Percentiles rank a stretch among this genome's conserved stretches.
These are phyloP conservation scores for Diplodia scrobiculata DNA, from an alignment of 2,329 filamentous ascomycete species.

Conservation along the genomic window DNA sequence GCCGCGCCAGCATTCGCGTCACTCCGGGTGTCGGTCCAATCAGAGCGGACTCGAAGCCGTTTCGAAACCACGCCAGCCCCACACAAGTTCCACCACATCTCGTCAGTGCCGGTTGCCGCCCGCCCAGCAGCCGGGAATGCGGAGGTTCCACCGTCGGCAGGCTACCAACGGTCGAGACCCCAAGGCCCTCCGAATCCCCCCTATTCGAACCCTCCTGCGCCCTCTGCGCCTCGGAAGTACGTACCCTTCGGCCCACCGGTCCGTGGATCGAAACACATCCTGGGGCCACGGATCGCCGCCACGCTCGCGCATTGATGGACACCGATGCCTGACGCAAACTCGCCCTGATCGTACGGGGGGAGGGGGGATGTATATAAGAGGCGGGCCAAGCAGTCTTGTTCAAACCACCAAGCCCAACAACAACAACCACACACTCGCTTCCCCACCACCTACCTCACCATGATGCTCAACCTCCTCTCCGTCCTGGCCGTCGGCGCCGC, in stretches of 20 bases:
- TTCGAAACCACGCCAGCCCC: slow-evolving; percentile 13
- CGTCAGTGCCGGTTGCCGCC: neutral
- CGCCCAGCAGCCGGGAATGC: neutral
- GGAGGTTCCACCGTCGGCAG: neutral
- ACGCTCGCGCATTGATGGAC: neutral
- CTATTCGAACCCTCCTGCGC: neutral
- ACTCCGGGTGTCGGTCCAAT: neutral
- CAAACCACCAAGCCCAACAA: neutral
- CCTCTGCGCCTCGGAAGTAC: neutral
- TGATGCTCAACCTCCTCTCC: slow-evolving; percentile 28
- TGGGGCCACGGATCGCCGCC: neutral
- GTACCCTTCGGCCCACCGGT: slow-evolving; percentile 3
- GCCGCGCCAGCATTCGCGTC: neutral
- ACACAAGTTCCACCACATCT: slow-evolving; percentile 2
- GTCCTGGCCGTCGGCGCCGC: slow-evolving; percentile 29
- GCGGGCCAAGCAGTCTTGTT: neutral
- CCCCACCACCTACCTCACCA: neutral
- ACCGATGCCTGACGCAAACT: neutral
- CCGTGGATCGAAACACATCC: neutral
- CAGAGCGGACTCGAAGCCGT: neutral
- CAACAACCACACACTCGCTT: neutral
- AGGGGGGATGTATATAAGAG: neutral
- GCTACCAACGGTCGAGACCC: neutral
- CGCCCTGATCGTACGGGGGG: neutral
- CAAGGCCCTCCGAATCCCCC: neutral